phyloP scores from a whole-genome alignment of 1,284 basidiomycete genomes.

The Ganoderma boninense region DNA sequence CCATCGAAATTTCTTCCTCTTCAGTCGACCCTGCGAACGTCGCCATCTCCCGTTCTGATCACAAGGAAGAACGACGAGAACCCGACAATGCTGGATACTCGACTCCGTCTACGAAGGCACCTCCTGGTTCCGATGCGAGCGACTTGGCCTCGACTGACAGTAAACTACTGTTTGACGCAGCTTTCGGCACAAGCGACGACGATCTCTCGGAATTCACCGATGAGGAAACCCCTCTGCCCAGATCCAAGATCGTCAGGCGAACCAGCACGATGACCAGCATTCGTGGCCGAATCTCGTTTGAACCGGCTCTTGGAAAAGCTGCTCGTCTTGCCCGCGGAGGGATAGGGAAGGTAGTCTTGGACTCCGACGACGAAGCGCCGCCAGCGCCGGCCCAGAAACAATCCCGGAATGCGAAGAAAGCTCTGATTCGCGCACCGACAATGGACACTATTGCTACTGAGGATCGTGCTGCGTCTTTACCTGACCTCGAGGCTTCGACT shows the following conservation, averaged over 20 bases:
- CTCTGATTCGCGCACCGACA: conserved; percentile 13
- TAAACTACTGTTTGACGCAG: conserved; percentile 35
- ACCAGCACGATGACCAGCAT: conserved; percentile 10
- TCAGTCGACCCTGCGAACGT: background rate
- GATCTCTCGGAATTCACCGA: conserved; percentile 45
- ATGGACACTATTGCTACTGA: conserved; percentile 5
- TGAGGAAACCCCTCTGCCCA: conserved; percentile 23
- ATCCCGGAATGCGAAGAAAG: conserved; percentile 11
- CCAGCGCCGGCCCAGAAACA: background rate
- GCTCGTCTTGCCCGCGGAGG: conserved; percentile 21
- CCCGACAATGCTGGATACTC: background rate
- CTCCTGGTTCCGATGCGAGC: background rate
- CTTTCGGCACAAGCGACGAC: conserved; percentile 42
- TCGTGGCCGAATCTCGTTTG: conserved; percentile 29
- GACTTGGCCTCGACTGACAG: conserved; percentile 29
- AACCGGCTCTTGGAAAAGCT: conserved; percentile 4
- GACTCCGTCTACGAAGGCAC: background rate
- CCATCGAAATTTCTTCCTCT: background rate
- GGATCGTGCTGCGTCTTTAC: background rate
- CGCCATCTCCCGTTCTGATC: background rate
- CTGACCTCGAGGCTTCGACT: background rate
- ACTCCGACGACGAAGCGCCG: conserved; percentile 29
- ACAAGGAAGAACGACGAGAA: background rate
- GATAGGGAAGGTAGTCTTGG: conserved; percentile 20
- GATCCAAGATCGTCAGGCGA: conserved; percentile 16